phyloP scores from a whole-genome alignment of 352 stramenopile genomes.

The Globisporangium rhizosaccharum region DNA sequence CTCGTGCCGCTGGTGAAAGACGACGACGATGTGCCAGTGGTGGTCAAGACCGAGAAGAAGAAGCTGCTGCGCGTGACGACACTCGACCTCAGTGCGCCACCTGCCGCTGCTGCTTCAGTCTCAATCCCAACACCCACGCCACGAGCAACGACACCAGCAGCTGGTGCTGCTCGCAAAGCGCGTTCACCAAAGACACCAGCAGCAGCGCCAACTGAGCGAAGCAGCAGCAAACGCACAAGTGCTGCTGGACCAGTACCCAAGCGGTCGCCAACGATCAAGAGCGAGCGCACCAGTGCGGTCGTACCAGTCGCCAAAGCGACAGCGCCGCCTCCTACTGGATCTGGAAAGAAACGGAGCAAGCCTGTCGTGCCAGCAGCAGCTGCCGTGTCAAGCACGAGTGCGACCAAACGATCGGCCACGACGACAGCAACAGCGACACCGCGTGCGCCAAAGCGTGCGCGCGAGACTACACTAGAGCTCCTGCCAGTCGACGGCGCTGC shows the following conservation, averaged over 20 bases:
- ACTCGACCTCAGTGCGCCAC: no score
- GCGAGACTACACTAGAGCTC: conserved; percentile 5
- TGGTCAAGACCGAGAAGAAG: no score
- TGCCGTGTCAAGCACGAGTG: neutral
- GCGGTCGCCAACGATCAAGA: conserved; percentile 1
- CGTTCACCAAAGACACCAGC: neutral
- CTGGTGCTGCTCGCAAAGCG: neutral
- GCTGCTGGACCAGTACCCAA: neutral
- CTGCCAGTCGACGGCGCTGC: neutral
- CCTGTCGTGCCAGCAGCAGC: neutral
- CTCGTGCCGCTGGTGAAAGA: conserved; percentile 6
- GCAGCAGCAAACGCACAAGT: neutral
- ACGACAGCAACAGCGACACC: neutral
- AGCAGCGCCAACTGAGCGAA: neutral
- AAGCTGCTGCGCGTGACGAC: neutral
- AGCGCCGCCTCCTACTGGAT: neutral
- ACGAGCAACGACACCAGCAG: neutral
- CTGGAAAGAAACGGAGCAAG: conserved; percentile 13
- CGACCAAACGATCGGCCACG: neutral
- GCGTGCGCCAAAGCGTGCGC: conserved; percentile 10
- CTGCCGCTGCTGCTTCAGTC: no score
- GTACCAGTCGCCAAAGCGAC: neutral
- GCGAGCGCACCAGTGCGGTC: neutral
- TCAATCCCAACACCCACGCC: neutral
- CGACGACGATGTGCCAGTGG: neutral